Evolutionary conservation across 441 rosid species (phyloP).

Genomic region (Erodium trifolium): DNA sequence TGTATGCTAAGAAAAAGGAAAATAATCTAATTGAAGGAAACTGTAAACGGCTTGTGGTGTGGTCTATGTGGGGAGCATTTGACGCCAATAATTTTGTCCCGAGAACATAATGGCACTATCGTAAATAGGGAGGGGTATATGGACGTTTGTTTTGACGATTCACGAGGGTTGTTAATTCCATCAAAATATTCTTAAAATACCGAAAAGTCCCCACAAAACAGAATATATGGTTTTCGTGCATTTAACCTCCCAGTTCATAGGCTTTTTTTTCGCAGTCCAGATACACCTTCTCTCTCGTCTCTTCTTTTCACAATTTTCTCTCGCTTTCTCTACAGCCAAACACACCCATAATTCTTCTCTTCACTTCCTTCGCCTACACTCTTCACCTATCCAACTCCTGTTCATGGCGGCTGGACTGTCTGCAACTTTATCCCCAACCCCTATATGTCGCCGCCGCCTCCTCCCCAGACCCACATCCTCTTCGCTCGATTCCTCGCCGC

Average conservation of each 20-base stretch:
- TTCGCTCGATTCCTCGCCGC: background rate
- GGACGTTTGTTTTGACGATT: background rate
- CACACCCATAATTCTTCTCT: background rate
- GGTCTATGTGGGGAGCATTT: too few relatives aligned
- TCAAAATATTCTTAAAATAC: background rate
- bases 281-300: background rate
- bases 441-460: slow-evolving; percentile 10
- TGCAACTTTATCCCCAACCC: slow-evolving; percentile 21
- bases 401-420: slow-evolving; percentile 66
- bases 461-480: slow-evolving; percentile 17
- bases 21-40: too few relatives aligned
- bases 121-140: background rate
- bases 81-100: background rate
- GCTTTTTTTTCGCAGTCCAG: too few relatives aligned
- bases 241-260: background rate
- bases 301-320: background rate
- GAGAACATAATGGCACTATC: background rate
- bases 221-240: background rate
- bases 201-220: background rate
- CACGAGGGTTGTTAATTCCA: background rate
- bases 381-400: background rate
- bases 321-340: background rate
- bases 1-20: too few relatives aligned
- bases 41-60: too few relatives aligned
- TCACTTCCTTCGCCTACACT: too few relatives aligned